phyloP scores from a whole-genome alignment of 106 monocot genomes.

The Cymbidium sinense region DNA sequence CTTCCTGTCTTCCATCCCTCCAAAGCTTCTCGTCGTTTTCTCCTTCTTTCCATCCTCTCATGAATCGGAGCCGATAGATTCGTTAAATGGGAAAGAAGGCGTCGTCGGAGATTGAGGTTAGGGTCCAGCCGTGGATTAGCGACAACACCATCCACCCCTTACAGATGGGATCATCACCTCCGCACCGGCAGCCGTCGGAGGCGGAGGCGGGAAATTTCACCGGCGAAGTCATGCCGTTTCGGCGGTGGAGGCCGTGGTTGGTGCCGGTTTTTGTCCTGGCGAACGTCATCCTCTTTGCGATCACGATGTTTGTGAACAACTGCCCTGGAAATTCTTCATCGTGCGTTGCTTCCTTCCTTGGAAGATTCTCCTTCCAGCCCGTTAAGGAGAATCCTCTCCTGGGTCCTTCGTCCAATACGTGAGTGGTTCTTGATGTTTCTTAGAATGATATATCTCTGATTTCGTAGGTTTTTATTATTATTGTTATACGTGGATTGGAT shows the following conservation, averaged over 20 bases:
- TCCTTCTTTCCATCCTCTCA: background rate
- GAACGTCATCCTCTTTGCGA: conserved; percentile 37
- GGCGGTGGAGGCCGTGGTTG: conserved; percentile 44
- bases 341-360: conserved; percentile 42
- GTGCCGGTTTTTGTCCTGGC: conserved; percentile 36
- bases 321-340: conserved; percentile 30
- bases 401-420: conserved; percentile 80
- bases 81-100: conserved; percentile 1
- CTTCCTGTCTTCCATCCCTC: background rate
- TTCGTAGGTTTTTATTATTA: background rate
- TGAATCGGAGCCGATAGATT: background rate
- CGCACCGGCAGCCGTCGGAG: background rate
- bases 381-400: conserved; percentile 81
- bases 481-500: background rate
- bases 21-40: background rate
- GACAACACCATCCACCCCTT: background rate
- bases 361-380: conserved; percentile 90
- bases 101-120: conserved; percentile 3
- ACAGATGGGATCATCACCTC: background rate
- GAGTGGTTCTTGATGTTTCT: conserved; percentile 11
- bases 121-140: background rate
- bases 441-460: background rate
- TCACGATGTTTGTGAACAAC: conserved; percentile 64
- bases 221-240: conserved; percentile 26
- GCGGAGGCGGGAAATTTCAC: background rate